Conservation (phyloP, 1,284 basidiomycete genomes). For the Tylopilus sp. region DNA sequence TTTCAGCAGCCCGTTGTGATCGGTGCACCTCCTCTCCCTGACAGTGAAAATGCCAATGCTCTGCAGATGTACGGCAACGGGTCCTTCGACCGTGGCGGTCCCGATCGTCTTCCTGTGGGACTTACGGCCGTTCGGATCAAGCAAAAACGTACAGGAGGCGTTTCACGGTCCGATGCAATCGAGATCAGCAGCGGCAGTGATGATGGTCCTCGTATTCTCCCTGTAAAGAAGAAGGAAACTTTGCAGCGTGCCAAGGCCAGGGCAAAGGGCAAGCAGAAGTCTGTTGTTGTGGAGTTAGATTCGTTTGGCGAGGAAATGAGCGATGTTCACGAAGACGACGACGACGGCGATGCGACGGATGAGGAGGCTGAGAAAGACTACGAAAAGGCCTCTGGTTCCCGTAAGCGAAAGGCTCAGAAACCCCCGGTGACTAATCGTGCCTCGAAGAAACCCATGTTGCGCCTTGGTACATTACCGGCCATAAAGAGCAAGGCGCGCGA, state of each 20-base stretch:
- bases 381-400: too few species aligned
- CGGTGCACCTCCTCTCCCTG: background rate
- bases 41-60: background rate
- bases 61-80: conserved; percentile 14
- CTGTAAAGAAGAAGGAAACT: conserved; percentile 3
- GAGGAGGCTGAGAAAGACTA: too few species aligned
- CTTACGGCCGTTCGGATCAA: background rate
- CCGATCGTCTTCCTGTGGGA: background rate
- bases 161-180: background rate
- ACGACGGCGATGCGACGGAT: too few species aligned
- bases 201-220: background rate
- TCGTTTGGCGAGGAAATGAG: too few species aligned
- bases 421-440: too few species aligned
- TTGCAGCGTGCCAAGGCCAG: too few species aligned
- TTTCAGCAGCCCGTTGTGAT: conserved; percentile 7
- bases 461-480: too few species aligned
- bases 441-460: too few species aligned
- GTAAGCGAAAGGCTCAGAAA: too few species aligned
- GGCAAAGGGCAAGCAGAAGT: background rate
- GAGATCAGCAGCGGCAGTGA: conserved; percentile 5
- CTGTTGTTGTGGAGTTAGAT: too few species aligned
- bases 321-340: too few species aligned
- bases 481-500: too few species aligned
- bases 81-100: background rate
- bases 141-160: background rate